Evolutionary conservation across 306 rosid species (phyloP).

Genomic region (Carpinus viminea): DNA sequence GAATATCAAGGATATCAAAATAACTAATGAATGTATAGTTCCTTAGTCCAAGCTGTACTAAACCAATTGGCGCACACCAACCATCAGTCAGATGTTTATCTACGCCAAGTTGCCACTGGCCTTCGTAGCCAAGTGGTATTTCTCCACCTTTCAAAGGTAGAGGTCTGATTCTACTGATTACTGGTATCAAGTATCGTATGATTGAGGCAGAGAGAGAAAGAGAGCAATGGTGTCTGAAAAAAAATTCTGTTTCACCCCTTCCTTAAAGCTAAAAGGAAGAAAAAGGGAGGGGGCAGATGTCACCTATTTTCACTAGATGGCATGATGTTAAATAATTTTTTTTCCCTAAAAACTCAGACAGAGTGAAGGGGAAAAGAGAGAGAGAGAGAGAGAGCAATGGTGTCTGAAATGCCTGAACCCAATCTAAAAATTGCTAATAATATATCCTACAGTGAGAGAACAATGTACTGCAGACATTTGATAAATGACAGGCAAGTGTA

Average conservation of each 20-base stretch:
- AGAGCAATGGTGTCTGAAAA: not conserved
- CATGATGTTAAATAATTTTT: not conserved
- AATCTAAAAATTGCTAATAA: no score
- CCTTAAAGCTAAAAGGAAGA: not conserved
- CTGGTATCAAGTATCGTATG: not conserved
- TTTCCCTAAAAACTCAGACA: not conserved
- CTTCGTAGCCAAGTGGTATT: not conserved
- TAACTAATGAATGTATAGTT: not conserved
- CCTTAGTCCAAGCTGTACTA: not conserved
- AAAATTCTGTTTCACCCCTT: not conserved
- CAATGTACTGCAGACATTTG: not conserved
- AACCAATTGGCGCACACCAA: not conserved
- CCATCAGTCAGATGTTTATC: not conserved
- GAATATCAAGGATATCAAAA: constrained; percentile 23
- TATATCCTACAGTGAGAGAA: not conserved
- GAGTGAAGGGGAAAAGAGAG: no score
- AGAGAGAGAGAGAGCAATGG: not conserved
- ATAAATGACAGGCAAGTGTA: not conserved
- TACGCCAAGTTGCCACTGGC: not conserved
- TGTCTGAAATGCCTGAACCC: not conserved
- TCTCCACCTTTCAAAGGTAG: not conserved
- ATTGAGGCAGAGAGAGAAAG: not conserved
- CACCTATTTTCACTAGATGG: not conserved
- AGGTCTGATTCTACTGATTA: not conserved
- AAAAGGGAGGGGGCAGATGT: not conserved